Evolutionary conservation across 2,329 filamentous ascomycete species (phyloP).

Genomic region (Hyphodiscus sp.): DNA sequence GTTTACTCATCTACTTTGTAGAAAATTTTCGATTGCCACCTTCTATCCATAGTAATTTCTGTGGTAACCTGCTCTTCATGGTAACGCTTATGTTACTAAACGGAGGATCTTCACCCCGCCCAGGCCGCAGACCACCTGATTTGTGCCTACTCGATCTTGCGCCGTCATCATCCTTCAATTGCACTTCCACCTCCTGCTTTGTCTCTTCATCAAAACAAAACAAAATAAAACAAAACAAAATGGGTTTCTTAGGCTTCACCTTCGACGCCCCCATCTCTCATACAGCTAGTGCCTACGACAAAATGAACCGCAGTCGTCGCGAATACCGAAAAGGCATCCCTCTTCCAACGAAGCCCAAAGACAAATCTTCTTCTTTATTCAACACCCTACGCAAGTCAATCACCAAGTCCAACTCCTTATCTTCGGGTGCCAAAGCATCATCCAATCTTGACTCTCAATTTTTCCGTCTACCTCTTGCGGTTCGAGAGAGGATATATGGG

Average conservation of each 20-base stretch:
- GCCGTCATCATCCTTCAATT: no score
- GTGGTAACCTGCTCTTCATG: neutral
- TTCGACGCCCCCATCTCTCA: neutral
- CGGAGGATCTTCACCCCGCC: slow-evolving; percentile 3
- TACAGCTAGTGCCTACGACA: neutral
- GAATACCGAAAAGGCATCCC: neutral
- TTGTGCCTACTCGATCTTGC: no score
- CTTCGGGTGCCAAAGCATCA: neutral
- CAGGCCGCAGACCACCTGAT: neutral
- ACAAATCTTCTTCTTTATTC: neutral
- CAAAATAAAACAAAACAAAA: no score
- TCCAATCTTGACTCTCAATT: neutral
- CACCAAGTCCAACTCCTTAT: neutral
- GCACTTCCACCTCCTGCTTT: neutral
- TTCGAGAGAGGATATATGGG: neutral
- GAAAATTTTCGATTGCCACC: neutral
- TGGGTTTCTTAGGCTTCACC: neutral
- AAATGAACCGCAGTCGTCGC: neutral
- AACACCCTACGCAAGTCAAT: neutral
- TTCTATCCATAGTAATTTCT: neutral
- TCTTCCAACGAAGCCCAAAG: neutral
- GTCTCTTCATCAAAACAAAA: neutral
- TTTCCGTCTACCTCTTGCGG: neutral
- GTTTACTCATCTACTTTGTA: neutral
- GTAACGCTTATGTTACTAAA: neutral